Evolutionary conservation across 371 early-diverging fungal species (phyloP), one percentile per base, ranked within the genome.

Genomic region (Mortierella sp.): DNA sequence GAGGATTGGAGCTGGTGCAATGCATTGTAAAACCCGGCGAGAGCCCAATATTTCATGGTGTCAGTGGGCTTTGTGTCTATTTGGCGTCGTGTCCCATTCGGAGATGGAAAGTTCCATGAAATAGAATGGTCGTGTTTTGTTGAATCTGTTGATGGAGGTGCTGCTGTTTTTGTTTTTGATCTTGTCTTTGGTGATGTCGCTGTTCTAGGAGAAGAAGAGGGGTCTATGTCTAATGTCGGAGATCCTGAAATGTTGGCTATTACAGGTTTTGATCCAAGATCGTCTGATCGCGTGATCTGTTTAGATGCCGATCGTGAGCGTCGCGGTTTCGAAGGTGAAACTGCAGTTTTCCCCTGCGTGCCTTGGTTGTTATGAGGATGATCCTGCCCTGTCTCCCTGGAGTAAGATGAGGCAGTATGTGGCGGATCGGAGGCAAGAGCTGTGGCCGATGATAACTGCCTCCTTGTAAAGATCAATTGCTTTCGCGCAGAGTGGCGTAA

Each of bases 41-140:
- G 79, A 3, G 79, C 16, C 79, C 79, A 79, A 1, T 68, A 35
- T 58, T 61, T 68, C n/a, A 71, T 68, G 4, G 73, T 51, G 4
- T 35, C 60, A 9, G 32, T 51, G 0, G 54, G 52, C 4, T 20
- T 12, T 37, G 28, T 8, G 18, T 16, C 20, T 14, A 43, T 28
- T 28, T 24, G 39, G 49, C 51, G 5, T 9, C 8, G 24, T 47
- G 68, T 22, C 14, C 11, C 26, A 14, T 30, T 43, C 11, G 32
- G 20, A 30, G 55, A 55, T 28, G 63, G 66, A 62, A 62, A 73
- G 30, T 32, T 49, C 69, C 69, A 69, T 22, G 68, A 66, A 26
- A 6, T 55, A 3, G 28, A 55, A 28, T 55, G 6, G 10, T 26
- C 28, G 24, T 22, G 26, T 28, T 10, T 12, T 55, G 55, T 12